Evolutionary conservation across 495 filamentous ascomycete species (phyloP).

Genomic region (Pyrenula aspistea): DNA sequence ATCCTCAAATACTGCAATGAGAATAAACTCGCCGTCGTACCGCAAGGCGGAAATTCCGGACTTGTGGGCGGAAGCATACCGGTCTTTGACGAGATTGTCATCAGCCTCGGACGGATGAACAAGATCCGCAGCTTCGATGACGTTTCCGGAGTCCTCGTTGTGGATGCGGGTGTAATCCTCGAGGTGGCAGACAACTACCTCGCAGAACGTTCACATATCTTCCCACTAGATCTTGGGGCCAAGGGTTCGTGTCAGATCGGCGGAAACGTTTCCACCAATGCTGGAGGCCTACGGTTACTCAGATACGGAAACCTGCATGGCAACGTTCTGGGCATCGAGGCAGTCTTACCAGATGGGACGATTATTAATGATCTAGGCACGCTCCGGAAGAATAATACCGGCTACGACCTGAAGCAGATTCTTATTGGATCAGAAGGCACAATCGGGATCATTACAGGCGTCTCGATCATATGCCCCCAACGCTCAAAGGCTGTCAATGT

Average conservation of each 20-base stretch:
- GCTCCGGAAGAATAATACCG: conserved; percentile 95
- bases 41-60: conserved; percentile 93
- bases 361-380: conserved; percentile 77
- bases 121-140: conserved; percentile 83
- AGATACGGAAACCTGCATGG: conserved; percentile 92
- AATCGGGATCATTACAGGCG: conserved; percentile 81
- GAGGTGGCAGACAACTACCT: conserved; percentile 79
- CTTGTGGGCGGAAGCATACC: conserved; percentile 91
- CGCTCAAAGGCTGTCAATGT: conserved; percentile 77
- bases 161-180: conserved; percentile 81
- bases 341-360: conserved; percentile 83
- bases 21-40: conserved; percentile 83
- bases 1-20: conserved; percentile 90
- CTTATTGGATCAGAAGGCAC: conserved; percentile 95
- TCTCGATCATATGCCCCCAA: conserved; percentile 82
- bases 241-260: conserved; percentile 97
- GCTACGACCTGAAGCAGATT: conserved; percentile 94
- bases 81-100: conserved; percentile 94
- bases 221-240: conserved; percentile 89
- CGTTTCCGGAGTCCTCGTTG: conserved; percentile 81
- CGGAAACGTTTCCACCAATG: conserved; percentile 96
- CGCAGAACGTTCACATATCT: conserved; percentile 67
- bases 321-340: conserved; percentile 83
- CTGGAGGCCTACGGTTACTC: conserved; percentile 78
- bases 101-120: conserved; percentile 83